These are phyloP conservation scores for Aurantiochytrium sp. DNA, from an alignment of 108 stramenopile species.

Conservation along the genomic window DNA sequence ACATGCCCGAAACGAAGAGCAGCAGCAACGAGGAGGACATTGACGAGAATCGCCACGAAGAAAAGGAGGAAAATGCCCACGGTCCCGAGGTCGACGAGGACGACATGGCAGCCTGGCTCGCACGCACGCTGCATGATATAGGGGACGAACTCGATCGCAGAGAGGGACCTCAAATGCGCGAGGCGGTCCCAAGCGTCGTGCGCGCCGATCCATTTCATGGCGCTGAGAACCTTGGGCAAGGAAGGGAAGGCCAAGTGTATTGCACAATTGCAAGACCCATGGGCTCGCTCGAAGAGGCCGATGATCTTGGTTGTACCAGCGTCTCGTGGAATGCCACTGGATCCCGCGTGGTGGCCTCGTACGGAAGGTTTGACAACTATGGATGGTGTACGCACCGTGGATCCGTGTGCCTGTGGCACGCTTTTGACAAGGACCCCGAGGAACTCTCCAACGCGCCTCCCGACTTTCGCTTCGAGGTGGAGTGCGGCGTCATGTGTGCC, in stretches of 20 bases:
- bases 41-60: neutral
- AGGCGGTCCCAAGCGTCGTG: neutral
- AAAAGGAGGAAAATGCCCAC: neutral
- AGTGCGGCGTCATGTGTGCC: slow-evolving; percentile 41
- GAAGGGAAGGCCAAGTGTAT: neutral
- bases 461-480: slow-evolving; percentile 34
- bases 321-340: slow-evolving; percentile 42
- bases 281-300: neutral
- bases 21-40: neutral
- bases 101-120: neutral
- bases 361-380: slow-evolving; percentile 35
- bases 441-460: slow-evolving; percentile 23
- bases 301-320: slow-evolving; percentile 21
- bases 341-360: slow-evolving; percentile 29
- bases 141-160: neutral
- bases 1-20: neutral
- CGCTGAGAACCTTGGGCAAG: neutral
- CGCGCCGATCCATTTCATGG: no score
- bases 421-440: slow-evolving; percentile 29
- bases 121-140: neutral
- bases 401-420: slow-evolving; percentile 37
- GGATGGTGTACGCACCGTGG: slow-evolving; percentile 43
- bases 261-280: neutral
- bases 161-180: neutral
- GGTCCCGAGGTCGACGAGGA: neutral